phyloP scores from a whole-genome alignment of 495 filamentous ascomycete species.

The Glutinoglossum americanum region DNA sequence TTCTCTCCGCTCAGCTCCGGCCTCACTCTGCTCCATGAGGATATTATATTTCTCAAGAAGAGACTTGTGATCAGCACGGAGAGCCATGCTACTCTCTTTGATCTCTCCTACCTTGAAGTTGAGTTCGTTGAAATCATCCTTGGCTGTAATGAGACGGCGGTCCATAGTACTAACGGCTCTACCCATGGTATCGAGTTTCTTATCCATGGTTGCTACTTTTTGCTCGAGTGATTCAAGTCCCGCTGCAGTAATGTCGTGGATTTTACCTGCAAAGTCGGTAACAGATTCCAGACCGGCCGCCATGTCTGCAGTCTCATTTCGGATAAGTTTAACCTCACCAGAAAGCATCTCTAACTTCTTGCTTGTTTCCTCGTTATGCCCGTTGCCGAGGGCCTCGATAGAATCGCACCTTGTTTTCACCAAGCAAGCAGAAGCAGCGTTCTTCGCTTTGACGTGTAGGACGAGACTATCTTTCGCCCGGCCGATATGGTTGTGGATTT shows the following conservation, averaged over 20 bases:
- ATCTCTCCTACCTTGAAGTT: background rate
- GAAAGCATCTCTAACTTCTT: background rate
- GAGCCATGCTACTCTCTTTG: background rate
- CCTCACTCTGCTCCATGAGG: background rate
- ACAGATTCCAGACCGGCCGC: background rate
- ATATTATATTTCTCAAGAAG: background rate
- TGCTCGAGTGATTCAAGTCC: background rate
- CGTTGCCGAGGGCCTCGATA: background rate
- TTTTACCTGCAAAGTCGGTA: background rate
- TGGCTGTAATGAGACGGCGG: background rate
- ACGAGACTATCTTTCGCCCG: background rate
- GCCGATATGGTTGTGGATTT: background rate
- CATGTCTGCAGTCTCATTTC: background rate
- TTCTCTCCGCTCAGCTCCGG: background rate
- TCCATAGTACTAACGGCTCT: background rate
- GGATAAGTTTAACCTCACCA: background rate
- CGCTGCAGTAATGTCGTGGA: background rate
- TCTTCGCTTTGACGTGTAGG: background rate
- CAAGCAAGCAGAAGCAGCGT: background rate
- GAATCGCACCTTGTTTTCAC: background rate
- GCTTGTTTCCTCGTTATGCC: background rate
- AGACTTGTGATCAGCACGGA: background rate
- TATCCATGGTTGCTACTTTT: background rate
- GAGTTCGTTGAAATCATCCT: background rate
- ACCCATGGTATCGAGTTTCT: background rate